Percentiles rank a stretch among this genome's conserved stretches.
These are phyloP conservation scores for Dictyostelium firmibasis DNA, from an alignment of 78 protist species.

Conservation along the genomic window DNA sequence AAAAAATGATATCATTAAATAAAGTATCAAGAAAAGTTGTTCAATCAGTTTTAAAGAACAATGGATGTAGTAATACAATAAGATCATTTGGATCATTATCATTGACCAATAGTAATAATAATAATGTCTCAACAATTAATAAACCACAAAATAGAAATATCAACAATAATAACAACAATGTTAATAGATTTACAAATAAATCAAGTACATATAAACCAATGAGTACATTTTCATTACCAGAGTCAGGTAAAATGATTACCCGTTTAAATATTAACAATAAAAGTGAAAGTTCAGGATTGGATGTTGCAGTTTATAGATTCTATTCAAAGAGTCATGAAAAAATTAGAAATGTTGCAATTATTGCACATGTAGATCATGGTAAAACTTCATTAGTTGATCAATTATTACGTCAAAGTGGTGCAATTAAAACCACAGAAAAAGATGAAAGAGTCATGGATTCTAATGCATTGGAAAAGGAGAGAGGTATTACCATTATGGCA, in stretches of 20 bases:
- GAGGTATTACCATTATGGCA: constrained; percentile 95
- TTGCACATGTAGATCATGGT: constrained; percentile 88
- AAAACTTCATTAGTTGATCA: constrained; percentile 80
- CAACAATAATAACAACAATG: background rate
- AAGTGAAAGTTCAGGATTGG: background rate
- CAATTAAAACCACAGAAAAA: constrained; percentile 19
- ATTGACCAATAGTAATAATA: background rate
- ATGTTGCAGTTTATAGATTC: background rate
- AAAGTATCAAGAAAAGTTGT: background rate
- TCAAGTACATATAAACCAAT: background rate
- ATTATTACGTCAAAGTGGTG: constrained; percentile 71
- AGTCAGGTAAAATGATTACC: background rate
- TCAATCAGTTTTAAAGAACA: background rate
- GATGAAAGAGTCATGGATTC: constrained; percentile 84
- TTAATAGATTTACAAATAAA: background rate
- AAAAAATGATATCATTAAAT: constrained; percentile 9
- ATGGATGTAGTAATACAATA: background rate
- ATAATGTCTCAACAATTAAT: background rate
- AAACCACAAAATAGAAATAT: constrained; percentile 13
- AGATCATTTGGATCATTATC: background rate
- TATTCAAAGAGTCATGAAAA: constrained; percentile 9
- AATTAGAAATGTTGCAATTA: constrained; percentile 85
- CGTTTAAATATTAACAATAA: background rate
- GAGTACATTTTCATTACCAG: background rate
- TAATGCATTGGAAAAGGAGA: constrained; percentile 88